These are phyloP conservation scores for Geotrichum carabidarum DNA, from an alignment of 1,139 yeast genomes.

Conservation along the genomic window DNA sequence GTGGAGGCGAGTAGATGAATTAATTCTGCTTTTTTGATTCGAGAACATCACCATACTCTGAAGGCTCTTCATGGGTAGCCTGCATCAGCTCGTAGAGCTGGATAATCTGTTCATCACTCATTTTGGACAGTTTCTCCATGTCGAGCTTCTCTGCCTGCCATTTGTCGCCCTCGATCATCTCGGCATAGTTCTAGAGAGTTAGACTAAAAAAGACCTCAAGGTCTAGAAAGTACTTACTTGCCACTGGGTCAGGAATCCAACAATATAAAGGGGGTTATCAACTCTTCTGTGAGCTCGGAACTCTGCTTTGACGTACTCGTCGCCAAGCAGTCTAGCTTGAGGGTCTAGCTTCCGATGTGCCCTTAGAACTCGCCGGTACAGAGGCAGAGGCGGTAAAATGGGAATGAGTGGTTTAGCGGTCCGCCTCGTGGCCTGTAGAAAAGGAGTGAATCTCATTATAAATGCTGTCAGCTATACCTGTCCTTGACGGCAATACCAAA, in stretches of 20 bases:
- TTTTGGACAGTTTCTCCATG: slow-evolving; percentile 61
- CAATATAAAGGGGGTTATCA: slow-evolving; percentile 88
- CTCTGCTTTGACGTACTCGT: slow-evolving; percentile 81
- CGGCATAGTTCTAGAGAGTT: slow-evolving; percentile 49
- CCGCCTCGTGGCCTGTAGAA: slow-evolving; percentile 52
- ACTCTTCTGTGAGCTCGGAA: slow-evolving; percentile 77
- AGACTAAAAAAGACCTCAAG: not conserved
- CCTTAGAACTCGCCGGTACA: slow-evolving; percentile 71
- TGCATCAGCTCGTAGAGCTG: slow-evolving; percentile 69
- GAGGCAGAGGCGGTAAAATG: slow-evolving; percentile 71
- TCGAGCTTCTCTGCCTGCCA: slow-evolving; percentile 74
- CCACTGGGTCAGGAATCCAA: slow-evolving; percentile 92
- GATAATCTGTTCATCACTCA: slow-evolving; percentile 90
- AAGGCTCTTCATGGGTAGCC: slow-evolving; percentile 45
- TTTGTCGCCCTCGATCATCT: slow-evolving; percentile 62
- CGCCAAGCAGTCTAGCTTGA: slow-evolving; percentile 75
- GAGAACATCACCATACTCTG: slow-evolving; percentile 31
- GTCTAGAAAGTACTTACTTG: slow-evolving; percentile 47
- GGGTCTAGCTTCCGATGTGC: slow-evolving; percentile 59
- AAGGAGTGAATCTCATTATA: slow-evolving; percentile 49
- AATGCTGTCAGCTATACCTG: not conserved
- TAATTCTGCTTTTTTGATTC: slow-evolving; percentile 2
- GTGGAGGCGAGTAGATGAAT: not conserved
- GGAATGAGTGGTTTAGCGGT: slow-evolving; percentile 52
- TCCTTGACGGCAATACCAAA: too few species aligned